A percentile compares a stretch with the other conserved stretches of the same genome.
Evolutionary conservation across 2,329 filamentous ascomycete species (phyloP).

Genomic region (Sporothrix humicola): DNA sequence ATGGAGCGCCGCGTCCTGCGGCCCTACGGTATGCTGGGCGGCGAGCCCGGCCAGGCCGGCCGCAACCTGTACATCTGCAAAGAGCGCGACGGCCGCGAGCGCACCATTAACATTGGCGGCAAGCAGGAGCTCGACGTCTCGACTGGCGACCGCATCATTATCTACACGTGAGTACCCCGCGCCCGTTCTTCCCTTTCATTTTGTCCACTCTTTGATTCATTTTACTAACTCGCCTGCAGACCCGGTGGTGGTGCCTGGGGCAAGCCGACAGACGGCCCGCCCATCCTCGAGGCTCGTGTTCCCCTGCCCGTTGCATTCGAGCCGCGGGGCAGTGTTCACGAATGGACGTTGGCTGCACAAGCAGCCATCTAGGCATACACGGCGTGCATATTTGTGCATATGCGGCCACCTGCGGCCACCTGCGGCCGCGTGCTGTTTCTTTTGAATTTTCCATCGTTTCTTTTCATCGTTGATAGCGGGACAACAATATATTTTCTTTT

Average conservation of each 20-base stretch:
- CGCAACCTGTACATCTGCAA: neutral
- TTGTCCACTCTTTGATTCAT: too few species aligned
- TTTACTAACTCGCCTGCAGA: neutral
- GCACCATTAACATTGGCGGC: constrained; percentile 27
- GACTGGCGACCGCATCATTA: constrained; percentile 13
- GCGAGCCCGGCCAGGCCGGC: constrained; percentile 4
- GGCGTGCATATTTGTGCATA: neutral
- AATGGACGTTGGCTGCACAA: constrained; percentile 24
- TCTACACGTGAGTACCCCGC: constrained; percentile 18
- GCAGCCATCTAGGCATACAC: neutral
- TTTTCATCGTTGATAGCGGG: too few species aligned
- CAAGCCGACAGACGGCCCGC: constrained; percentile 13
- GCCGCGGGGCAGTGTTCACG: constrained; percentile 26
- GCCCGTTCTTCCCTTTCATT: neutral
- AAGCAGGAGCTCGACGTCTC: constrained; percentile 25
- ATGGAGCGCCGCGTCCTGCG: constrained; percentile 15
- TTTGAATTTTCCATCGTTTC: too few species aligned
- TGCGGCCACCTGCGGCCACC: too few species aligned
- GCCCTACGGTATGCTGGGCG: constrained; percentile 24
- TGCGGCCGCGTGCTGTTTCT: too few species aligned
- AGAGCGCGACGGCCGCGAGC: constrained; percentile 18
- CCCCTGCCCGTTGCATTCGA: constrained; percentile 17
- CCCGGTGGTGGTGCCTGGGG: constrained; percentile 24
- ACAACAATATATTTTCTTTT: too few species aligned
- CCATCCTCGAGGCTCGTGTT: neutral